These are phyloP conservation scores for Lunasporangiospora selenospora DNA, from an alignment of 192 early-diverging fungal genomes.

Conservation along the genomic window DNA sequence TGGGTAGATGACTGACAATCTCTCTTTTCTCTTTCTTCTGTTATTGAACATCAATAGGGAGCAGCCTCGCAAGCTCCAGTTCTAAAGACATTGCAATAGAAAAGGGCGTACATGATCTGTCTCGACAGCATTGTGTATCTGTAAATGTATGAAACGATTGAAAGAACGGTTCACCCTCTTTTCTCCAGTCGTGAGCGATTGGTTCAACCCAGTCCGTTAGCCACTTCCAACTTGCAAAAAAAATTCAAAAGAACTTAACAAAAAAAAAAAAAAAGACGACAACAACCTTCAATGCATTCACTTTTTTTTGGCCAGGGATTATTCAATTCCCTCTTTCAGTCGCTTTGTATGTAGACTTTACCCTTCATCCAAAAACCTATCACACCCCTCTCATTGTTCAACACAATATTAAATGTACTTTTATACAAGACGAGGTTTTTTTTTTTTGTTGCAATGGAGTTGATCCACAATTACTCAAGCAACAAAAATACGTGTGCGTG, in stretches of 20 bases:
- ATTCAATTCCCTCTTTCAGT: too few relatives aligned
- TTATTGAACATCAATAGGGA: slow-evolving; percentile 28
- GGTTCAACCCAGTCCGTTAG: slow-evolving; percentile 47
- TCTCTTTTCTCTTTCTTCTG: slow-evolving; percentile 1
- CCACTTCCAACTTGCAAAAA: slow-evolving; percentile 24
- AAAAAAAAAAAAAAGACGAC: slow-evolving; percentile 2
- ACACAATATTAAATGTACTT: slow-evolving; percentile 54
- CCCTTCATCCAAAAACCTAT: slow-evolving; percentile 8
- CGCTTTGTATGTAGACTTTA: slow-evolving; percentile 44
- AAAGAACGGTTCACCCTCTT: slow-evolving; percentile 8
- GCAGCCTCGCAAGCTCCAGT: slow-evolving; percentile 49
- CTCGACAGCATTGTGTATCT: slow-evolving; percentile 5
- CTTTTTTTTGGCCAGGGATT: too few relatives aligned
- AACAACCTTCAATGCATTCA: background rate
- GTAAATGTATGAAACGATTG: slow-evolving; percentile 38
- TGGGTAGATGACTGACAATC: too few relatives aligned
- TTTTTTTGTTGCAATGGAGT: too few relatives aligned
- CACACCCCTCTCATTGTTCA: slow-evolving; percentile 43
- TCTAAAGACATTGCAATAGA: slow-evolving; percentile 38
- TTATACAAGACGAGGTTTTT: too few relatives aligned
- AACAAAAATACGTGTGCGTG: too few relatives aligned
- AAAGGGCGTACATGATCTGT: slow-evolving; percentile 26
- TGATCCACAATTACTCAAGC: too few relatives aligned
- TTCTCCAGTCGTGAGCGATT: slow-evolving; percentile 30
- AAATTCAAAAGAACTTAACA: slow-evolving; percentile 19